Base-by-base conservation (phyloP, 208 protist species). In the Acanthamoeba culbertsoni region DNA sequence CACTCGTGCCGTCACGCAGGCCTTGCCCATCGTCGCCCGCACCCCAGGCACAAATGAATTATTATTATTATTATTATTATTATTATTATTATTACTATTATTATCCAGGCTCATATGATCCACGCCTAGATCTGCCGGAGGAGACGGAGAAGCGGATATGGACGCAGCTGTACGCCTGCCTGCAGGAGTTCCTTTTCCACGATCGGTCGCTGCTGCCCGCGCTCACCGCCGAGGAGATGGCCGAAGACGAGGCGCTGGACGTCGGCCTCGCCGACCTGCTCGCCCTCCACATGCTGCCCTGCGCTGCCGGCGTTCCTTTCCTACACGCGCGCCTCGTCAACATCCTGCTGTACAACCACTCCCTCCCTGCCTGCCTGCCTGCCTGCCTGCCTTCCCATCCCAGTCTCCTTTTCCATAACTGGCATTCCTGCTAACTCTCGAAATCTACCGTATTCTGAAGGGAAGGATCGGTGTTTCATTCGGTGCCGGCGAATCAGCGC, bases 171-270 rank as follows among this genome's bases (percentile, higher is more conserved):
- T 77, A 92, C 62, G 86, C 86, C 40, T 92, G 86, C 62, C 33
- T 92, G 40, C 86, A 92, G 26, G 86, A 92, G 31, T 92, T 92
- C 35, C 45, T 92, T 10, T 92, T 92, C 62, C 86, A 92, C 62
- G 86, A 92, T n/a, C 20, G 86, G 33, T 10, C 55, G 12, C 63
- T 77, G 31, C 28, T 92, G 45, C 86, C 86, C 5, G 23, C 42
- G 8, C 43, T 75, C 2, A 43, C 42, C 16, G 40, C 59, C 0
- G 86, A 92, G 33, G 59, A 92, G n/a, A 46, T 77, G 35, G 20
- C 33, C 18, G 86, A 79, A 23, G 86, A 92, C n/a, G 86, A 92
- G 62, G 46, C n/a, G n/a, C 48, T 92, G n/a, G 86, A 92, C 31
- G 40, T 77, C 12, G 55, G 40, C 6, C 40, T 92, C 20, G 48